Base-by-base conservation (phyloP, 2,329 filamentous ascomycete species). In the Colletotrichum limetticola region DNA sequence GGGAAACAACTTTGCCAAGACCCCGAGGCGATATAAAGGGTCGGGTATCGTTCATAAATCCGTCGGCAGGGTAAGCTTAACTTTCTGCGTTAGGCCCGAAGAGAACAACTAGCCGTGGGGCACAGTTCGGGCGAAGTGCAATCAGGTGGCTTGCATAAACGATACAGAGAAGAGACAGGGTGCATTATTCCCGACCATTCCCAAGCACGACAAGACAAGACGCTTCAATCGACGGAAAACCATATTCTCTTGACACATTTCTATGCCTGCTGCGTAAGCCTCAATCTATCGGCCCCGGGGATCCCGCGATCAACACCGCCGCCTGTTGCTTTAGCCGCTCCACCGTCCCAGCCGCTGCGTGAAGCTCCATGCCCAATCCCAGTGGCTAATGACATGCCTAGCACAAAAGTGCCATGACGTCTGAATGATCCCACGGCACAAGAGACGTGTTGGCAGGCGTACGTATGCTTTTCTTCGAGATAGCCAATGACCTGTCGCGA, bases 381-480 rank as follows among this genome's bases (percentile, higher is more conserved):
- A 74, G 32, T 66, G 69, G 60, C 60, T 62, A 14, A 46, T 72
- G 53, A 16, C 60, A 57, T 72, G 37, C 32, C 55, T 68, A 71
- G 64, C 59, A 56, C 72, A 65, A 56, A 68, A 60, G 72, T 65
- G 61, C 64, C 65, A 74, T 74, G 72, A 74, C 69, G 72, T 74
- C 60, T 65, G 22, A 68, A 65, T 72, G 72, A 72, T 74, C 35
- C 64, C 46, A 72, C 49, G 49, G 56, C 55, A 55, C 60, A 35
- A 30, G 24, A 60, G 9, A 35, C 28, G 30, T 64, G 66, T 65
- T 65, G 59, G 60, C 60, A 61, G 57, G 70, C 70, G 66, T 70
- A 72, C 70, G 70, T 72, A 72, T 72, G 70, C 66, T 37, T 70
- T 56, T 26, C 24, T 28, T 55, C 35, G 35, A 56, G 59, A 56